Evolutionary conservation across 306 rosid species (phyloP).

Genomic region (Ormosia semicastrata): DNA sequence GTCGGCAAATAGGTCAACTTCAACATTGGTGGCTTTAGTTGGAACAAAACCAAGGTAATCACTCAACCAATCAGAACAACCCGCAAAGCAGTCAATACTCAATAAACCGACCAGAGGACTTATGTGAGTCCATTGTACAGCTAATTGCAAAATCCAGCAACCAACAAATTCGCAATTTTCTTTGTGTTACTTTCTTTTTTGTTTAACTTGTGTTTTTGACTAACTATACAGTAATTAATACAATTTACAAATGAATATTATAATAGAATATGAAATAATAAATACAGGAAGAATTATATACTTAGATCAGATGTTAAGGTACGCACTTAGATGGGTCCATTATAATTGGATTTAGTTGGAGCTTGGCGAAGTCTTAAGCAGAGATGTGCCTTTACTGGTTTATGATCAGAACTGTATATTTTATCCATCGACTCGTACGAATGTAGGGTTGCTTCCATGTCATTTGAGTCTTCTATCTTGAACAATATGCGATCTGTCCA

Average conservation of each 20-base stretch:
- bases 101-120: constrained; percentile 15
- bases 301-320: neutral
- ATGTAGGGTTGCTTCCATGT: constrained; percentile 47
- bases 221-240: neutral
- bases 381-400: constrained; percentile 69
- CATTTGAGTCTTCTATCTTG: constrained; percentile 44
- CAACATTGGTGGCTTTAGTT: constrained; percentile 33
- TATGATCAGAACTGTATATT: constrained; percentile 68
- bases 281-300: neutral
- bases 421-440: constrained; percentile 58
- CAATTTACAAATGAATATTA: neutral
- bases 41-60: constrained; percentile 16
- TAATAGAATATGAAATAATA: neutral
- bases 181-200: neutral
- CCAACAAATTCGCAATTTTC: neutral
- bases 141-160: neutral
- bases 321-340: neutral
- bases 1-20: constrained; percentile 21
- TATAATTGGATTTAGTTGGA: neutral
- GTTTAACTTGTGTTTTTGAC: neutral
- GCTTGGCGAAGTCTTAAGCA: constrained; percentile 45
- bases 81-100: neutral
- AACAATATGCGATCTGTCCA: constrained; percentile 78
- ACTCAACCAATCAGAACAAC: constrained; percentile 11
- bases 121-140: neutral